Evolutionary conservation across 148 eudicot genomes (phyloP).

Genomic region (Silene uniflora): DNA sequence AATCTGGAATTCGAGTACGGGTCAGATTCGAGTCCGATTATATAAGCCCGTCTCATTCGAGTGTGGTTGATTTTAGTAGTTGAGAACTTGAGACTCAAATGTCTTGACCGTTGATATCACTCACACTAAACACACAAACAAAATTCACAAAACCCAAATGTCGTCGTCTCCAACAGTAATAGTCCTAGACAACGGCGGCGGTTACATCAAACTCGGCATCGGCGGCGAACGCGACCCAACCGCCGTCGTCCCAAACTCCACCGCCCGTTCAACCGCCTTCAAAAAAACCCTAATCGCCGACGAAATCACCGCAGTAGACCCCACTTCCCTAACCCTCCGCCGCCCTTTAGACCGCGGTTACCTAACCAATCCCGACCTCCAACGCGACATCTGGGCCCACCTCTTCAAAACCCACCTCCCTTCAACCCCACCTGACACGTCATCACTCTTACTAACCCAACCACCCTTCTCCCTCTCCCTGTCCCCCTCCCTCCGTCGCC

Average conservation of each 20-base stretch:
- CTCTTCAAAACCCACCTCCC: slow-evolving; percentile 44
- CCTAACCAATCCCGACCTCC: slow-evolving; percentile 78
- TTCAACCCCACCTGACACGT: slow-evolving; percentile 27
- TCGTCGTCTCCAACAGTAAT: slow-evolving; percentile 56
- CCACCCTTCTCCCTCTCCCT: slow-evolving; percentile 56
- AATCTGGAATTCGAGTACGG: too few species aligned
- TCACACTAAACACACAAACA: too few species aligned
- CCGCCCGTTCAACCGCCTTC: slow-evolving; percentile 53
- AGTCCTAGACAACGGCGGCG: slow-evolving; percentile 92
- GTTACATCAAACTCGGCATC: slow-evolving; percentile 69
- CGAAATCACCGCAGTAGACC: slow-evolving; percentile 55
- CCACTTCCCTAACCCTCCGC: slow-evolving; percentile 77
- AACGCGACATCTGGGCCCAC: slow-evolving; percentile 79
- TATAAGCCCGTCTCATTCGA: too few species aligned
- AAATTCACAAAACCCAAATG: neutral
- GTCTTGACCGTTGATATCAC: too few species aligned
- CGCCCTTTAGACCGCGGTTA: slow-evolving; percentile 90
- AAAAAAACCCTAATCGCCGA: slow-evolving; percentile 55
- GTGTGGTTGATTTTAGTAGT: too few species aligned
- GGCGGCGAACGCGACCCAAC: slow-evolving; percentile 82
- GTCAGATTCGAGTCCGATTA: too few species aligned
- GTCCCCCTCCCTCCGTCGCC: slow-evolving; percentile 44
- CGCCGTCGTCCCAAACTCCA: slow-evolving; percentile 66
- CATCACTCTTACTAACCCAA: slow-evolving; percentile 69
- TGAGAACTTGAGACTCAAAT: too few species aligned